These are phyloP conservation scores for Russula foetens DNA, from an alignment of 768 basidiomycete species.

Conservation along the genomic window DNA sequence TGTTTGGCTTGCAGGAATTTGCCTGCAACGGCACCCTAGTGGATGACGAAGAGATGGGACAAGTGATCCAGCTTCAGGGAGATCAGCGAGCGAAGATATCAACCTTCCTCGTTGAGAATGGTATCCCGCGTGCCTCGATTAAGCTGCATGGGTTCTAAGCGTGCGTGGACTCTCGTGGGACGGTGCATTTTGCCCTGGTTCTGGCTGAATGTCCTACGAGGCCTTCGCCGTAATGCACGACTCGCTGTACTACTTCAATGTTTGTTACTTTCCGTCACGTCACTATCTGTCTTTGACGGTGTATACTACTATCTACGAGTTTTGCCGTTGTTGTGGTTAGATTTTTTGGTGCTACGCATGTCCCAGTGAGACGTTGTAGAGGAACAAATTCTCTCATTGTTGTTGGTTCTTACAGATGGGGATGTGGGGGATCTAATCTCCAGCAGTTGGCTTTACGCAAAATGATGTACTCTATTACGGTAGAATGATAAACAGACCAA, in stretches of 20 bases:
- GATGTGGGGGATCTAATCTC: too few relatives aligned
- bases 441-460: too few relatives aligned
- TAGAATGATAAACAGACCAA: too few relatives aligned
- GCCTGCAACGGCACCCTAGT: constrained; percentile 98
- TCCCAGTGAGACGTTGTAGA: background rate
- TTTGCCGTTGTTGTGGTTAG: constrained; percentile 13
- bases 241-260: constrained; percentile 16
- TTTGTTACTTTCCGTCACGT: constrained; percentile 3
- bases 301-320: constrained; percentile 16
- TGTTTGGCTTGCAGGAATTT: constrained; percentile 58
- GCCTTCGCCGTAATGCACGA: constrained; percentile 11
- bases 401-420: background rate
- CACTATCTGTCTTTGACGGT: constrained; percentile 1
- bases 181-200: constrained; percentile 1
- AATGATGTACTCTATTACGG: too few relatives aligned
- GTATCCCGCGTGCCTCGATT: constrained; percentile 67
- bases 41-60: constrained; percentile 90
- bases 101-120: constrained; percentile 78
- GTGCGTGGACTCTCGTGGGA: background rate
- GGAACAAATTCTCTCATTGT: background rate
- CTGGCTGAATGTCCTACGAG: constrained; percentile 4
- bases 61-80: constrained; percentile 97
- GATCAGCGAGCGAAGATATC: constrained; percentile 92
- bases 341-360: background rate
- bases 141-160: constrained; percentile 83